Evolutionary conservation across 345 rosid genomes (phyloP).

Genomic region (Stellera chamaejasme): DNA sequence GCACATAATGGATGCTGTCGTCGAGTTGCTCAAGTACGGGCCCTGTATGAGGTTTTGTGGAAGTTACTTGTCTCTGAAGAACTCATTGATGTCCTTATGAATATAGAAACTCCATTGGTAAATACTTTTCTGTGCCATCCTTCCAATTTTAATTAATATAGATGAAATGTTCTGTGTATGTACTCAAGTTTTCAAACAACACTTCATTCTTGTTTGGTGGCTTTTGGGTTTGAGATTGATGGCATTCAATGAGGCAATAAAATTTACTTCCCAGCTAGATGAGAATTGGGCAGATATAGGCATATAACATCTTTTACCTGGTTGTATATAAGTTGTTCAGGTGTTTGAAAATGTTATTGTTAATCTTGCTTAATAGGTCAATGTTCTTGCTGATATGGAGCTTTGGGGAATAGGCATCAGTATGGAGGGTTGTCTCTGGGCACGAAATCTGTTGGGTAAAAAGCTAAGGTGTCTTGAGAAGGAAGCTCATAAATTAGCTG

Average conservation of each 20-base stretch:
- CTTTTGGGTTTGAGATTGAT: too few relatives aligned
- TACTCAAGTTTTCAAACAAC: too few relatives aligned
- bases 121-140: constrained; percentile 15
- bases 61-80: constrained; percentile 71
- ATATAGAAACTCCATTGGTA: constrained; percentile 86
- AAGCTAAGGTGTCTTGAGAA: constrained; percentile 72
- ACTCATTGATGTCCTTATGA: constrained; percentile 50
- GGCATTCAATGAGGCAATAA: too few relatives aligned
- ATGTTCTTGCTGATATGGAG: constrained; percentile 94
- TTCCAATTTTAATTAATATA: not conserved
- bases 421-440: constrained; percentile 78
- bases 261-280: too few relatives aligned
- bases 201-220: too few relatives aligned
- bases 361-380: constrained; percentile 38
- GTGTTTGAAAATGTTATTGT: not conserved
- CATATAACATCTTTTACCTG: too few relatives aligned
- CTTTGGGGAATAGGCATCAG: constrained; percentile 90
- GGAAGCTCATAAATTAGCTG: constrained; percentile 80
- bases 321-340: too few relatives aligned
- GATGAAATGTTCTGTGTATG: too few relatives aligned
- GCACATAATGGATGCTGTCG: constrained; percentile 97
- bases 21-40: constrained; percentile 80
- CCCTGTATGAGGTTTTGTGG: constrained; percentile 74
- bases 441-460: constrained; percentile 57
- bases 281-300: too few relatives aligned